Percentiles rank a stretch among this genome's conserved stretches.
Conservation (phyloP, 148 eudicot genomes). For the Talinum fruticosum region DNA sequence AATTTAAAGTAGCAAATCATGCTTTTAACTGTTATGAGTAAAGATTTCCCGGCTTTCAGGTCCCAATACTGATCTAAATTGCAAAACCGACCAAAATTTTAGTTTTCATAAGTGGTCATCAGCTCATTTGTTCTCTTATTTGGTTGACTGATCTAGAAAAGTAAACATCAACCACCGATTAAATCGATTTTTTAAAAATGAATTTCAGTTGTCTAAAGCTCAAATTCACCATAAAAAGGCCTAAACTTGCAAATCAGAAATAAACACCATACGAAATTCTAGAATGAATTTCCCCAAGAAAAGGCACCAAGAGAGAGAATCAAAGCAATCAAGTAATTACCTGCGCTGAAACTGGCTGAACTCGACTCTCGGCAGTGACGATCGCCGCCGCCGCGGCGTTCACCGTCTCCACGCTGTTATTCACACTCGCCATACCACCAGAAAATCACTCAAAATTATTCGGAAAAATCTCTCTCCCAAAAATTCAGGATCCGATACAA, state of each 20-base stretch:
- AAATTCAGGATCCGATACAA: slow-evolving; percentile 5
- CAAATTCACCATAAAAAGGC: not conserved
- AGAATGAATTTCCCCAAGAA: not conserved
- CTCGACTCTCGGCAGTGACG: slow-evolving; percentile 62
- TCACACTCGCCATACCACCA: slow-evolving; percentile 30
- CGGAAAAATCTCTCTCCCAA: not conserved
- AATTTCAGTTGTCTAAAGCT: not conserved
- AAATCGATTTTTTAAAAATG: not conserved
- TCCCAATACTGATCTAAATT: not conserved
- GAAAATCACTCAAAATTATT: slow-evolving; percentile 5
- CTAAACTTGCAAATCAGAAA: not conserved
- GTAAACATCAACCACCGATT: not conserved
- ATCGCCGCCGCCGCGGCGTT: slow-evolving; percentile 83
- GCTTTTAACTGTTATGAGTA: slow-evolving; percentile 6
- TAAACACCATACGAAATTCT: not conserved
- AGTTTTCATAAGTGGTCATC: not conserved
- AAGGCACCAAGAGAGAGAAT: not conserved
- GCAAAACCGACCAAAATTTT: not conserved
- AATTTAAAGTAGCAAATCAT: slow-evolving; percentile 25
- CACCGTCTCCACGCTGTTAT: slow-evolving; percentile 62
- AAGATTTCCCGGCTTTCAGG: slow-evolving; percentile 5
- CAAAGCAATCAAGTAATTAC: slow-evolving; percentile 19
- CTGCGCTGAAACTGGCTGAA: slow-evolving; percentile 57
- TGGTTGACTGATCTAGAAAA: not conserved
- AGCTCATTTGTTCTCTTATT: not conserved